Evolutionary conservation across 2,329 filamentous ascomycete species (phyloP).

Genomic region (Byssochlamys sp.): DNA sequence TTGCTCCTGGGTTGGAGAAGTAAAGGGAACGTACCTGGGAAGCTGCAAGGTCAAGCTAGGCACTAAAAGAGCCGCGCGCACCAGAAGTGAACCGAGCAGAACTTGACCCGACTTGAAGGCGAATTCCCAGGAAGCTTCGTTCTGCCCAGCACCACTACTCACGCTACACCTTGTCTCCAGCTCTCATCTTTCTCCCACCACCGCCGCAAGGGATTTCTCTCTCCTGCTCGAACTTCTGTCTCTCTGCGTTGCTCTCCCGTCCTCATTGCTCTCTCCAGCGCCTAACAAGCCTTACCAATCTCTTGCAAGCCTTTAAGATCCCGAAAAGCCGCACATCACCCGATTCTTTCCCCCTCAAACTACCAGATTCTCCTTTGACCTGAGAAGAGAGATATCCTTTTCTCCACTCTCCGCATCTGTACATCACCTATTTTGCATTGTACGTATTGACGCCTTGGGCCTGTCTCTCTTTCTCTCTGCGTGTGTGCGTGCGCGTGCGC

Average conservation of each 20-base stretch:
- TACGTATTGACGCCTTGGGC: conserved; percentile 9
- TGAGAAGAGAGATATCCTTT: conserved; percentile 1
- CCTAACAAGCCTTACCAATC: background rate
- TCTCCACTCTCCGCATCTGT: conserved; percentile 12
- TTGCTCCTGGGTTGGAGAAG: background rate
- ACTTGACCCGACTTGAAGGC: conserved; percentile 1
- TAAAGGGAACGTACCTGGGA: background rate
- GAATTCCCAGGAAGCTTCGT: conserved; percentile 3
- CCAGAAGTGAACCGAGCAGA: background rate
- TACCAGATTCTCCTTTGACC: conserved; percentile 8
- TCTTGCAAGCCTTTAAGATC: conserved; percentile 8
- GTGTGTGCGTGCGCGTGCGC: background rate
- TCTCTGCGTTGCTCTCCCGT: conserved; percentile 8
- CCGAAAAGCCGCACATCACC: conserved; percentile 18
- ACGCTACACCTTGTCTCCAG: background rate
- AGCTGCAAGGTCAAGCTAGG: conserved; percentile 11
- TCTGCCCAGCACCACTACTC: background rate
- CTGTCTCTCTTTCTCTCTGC: background rate
- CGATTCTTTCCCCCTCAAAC: conserved; percentile 13
- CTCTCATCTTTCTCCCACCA: background rate
- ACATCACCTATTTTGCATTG: conserved; percentile 20
- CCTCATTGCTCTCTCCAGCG: conserved; percentile 3
- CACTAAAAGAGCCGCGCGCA: conserved; percentile 5
- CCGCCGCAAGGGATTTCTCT: background rate
- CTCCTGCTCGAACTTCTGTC: conserved; percentile 6